Conservation (phyloP, 1,284 basidiomycete species). For the Peniophora sp. region DNA sequence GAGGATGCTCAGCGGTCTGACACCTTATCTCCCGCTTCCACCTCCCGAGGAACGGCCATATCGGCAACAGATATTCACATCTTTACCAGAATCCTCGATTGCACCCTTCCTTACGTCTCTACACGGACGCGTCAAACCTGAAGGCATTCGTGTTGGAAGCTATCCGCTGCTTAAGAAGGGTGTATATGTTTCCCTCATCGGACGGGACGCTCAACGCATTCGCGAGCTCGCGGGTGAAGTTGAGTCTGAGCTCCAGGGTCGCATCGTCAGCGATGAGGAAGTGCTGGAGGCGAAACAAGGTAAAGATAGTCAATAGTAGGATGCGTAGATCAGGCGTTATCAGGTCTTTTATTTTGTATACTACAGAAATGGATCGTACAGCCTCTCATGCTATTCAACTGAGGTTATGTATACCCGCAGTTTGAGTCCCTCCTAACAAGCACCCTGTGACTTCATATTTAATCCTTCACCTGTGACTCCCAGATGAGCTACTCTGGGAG, state of each 20-base stretch:
- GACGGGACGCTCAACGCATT: conserved; percentile 49
- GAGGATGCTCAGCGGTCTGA: conserved; percentile 66
- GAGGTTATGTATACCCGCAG: too few species aligned
- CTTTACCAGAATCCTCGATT: conserved; percentile 78
- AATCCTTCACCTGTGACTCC: too few species aligned
- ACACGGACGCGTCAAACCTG: conserved; percentile 65
- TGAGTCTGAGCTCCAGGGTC: conserved; percentile 46
- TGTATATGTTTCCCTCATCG: conserved; percentile 77
- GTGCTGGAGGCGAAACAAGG: conserved; percentile 25
- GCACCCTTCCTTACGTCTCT: conserved; percentile 82
- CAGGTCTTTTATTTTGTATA: too few species aligned
- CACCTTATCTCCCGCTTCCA: conserved; percentile 70
- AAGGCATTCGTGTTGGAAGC: conserved; percentile 79
- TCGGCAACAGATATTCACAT: conserved; percentile 73
- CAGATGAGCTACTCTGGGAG: too few species aligned
- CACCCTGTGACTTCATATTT: too few species aligned
- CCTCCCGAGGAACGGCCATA: conserved; percentile 61
- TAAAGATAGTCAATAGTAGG: conserved; percentile 12
- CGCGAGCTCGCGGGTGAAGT: conserved; percentile 62
- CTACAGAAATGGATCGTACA: too few species aligned
- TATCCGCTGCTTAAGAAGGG: conserved; percentile 65
- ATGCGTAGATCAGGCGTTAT: too few species aligned
- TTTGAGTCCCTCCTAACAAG: too few species aligned
- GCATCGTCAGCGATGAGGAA: conserved; percentile 55
- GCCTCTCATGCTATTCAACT: too few species aligned